Base-by-base conservation (phyloP, 2,329 filamentous ascomycete species). In the Zymoseptoria pseudotritici region DNA sequence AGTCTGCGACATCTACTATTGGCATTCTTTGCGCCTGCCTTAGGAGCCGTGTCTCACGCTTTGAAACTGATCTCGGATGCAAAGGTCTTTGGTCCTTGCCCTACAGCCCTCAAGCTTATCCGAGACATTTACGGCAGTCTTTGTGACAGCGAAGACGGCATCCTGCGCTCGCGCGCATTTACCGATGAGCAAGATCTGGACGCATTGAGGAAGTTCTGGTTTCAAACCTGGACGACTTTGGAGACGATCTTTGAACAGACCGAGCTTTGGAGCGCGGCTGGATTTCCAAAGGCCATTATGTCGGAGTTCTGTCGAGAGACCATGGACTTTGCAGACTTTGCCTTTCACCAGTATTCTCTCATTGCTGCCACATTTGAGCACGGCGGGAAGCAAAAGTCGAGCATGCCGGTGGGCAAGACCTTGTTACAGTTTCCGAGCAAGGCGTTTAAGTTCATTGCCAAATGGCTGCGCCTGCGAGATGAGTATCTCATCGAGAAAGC, bases 251-350 rank as follows among this genome's bases (percentile, higher is more conserved):
- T 97, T 69, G 80, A 85, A 50, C 86, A 87, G 61, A 95, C 92
- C 2, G 91, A 96, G 71, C 78, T 79, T 10, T 99, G 94, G 94
- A 91, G 90, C 64, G 75, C 76, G 53, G 78, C 84, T 13, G 82
- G 82, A 3, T 85, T 90, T 60, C 87, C 93, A 55, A 94, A 91
- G 71, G 76, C 80, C 20, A 80, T 84, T 57, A 92, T 99, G 90
- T 87, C 91, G 68, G 87, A 96, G 59, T 97, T 97, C 69, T 97
- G 92, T 71, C 87, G 94, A 65, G 91, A 96, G 71, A 89, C 90
- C 13, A 99, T 99, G 84, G 91, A 97, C 68, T 89, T 96, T 70
- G 92, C 93, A 0, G 90, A 96, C 70, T 82, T 84, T 42, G 81
- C 96, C 1, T 89, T 97, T 70, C 86, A 90, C 50, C 87, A 96